Base-by-base conservation (phyloP, 2,329 filamentous ascomycete species). In the Exophiala lecanii-corni region DNA sequence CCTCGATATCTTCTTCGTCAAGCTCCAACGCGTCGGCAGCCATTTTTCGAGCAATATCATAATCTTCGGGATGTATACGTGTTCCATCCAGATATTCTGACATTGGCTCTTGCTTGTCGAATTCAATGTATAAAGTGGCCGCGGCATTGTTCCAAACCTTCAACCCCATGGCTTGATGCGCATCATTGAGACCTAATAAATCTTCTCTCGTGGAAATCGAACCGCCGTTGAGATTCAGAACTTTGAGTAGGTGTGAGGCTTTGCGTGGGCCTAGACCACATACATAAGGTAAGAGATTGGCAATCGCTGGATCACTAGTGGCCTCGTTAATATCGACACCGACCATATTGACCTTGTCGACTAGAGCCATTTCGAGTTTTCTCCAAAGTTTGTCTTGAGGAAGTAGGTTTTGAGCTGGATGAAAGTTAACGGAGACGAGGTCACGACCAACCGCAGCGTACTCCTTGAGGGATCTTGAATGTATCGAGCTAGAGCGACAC, bases 1-100 rank as follows among this genome's bases (percentile, higher is more conserved):
- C 88, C 66, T 95, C 94, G 61, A 98, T 88, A 58, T 98, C 92
- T 69, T 98, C 92, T 67, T 98, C 92, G 56, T 98, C 92, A 54
- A 98, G 75, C 62, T 96, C 91, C 36, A 98, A 73, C 12, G 92
- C 92, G 71, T 98, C 92, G 3, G 92, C 92, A 15, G 92, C 92
- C 84, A 98, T 97, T 69, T 98, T 98, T 56, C 91, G 86, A 36
- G 89, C 92, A 49, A 98, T 82, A 56, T 98, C 92, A 65, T 98
- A 98, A 62, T 98, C 92, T 70, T 98, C 92, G 1, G 92, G 92
- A 59, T 98, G 92, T 13, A 98, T 89, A 70, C 92, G 86, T 35
- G 92, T 98, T 61, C 92, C 94, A 66, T 98, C 92, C 18, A 98
- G 75, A 45, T 94, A 94, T 61, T 98, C 92, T 1, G 89, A 87